A percentile compares a stretch with the other conserved stretches of the same genome.
These are phyloP conservation scores for Didymella arachidicola DNA, from an alignment of 2,329 filamentous ascomycete species.

Conservation along the genomic window DNA sequence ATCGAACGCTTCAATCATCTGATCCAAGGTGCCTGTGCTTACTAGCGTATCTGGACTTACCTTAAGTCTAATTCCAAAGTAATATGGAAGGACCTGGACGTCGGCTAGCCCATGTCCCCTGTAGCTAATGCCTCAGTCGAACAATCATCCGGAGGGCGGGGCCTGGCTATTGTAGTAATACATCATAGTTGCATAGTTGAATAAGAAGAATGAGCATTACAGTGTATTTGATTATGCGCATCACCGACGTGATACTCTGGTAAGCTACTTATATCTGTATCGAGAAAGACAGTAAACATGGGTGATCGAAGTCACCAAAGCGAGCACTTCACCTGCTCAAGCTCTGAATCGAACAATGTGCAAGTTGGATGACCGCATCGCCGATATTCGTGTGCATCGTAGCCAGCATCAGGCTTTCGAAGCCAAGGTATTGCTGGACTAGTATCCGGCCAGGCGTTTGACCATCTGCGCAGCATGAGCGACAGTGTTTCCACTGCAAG, in stretches of 20 bases:
- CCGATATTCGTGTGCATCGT: slow-evolving; percentile 3
- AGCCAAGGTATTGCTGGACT: slow-evolving; percentile 3
- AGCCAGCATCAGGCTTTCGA: background rate
- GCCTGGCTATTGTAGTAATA: background rate
- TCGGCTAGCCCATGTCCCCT: no score
- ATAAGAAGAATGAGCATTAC: background rate
- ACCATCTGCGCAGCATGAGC: slow-evolving; percentile 18
- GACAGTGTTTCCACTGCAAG: slow-evolving; percentile 9
- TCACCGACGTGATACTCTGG: background rate
- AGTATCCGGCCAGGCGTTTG: slow-evolving; percentile 12
- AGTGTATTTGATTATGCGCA: slow-evolving; percentile 4
- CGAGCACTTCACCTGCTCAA: slow-evolving; percentile 22
- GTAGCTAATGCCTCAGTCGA: no score
- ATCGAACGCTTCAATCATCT: no score
- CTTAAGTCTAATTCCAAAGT: no score
- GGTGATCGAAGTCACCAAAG: slow-evolving; percentile 5
- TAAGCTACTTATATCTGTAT: background rate
- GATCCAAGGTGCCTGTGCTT: no score
- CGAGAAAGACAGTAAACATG: slow-evolving; percentile 6
- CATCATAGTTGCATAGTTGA: background rate
- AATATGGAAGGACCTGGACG: no score
- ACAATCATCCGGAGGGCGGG: no score
- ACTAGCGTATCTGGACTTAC: no score
- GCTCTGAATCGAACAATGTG: slow-evolving; percentile 1
- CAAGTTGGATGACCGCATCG: slow-evolving; percentile 12